phyloP scores from a whole-genome alignment of 352 stramenopile species.

The Phytophthora vignae region DNA sequence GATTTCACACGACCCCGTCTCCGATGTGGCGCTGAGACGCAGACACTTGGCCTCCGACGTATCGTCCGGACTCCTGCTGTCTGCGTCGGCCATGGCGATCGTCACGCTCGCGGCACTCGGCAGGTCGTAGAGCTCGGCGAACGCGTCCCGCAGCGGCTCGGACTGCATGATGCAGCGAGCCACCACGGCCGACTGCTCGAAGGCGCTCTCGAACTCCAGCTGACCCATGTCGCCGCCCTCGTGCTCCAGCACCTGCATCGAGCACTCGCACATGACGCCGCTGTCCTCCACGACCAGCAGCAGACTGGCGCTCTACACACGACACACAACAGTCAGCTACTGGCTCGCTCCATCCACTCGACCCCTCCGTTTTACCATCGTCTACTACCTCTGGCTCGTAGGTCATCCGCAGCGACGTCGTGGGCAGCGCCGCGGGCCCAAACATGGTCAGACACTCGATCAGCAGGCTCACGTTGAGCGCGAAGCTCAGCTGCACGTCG shows the following conservation, averaged over 20 bases:
- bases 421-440: conserved; percentile 61
- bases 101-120: conserved; percentile 82
- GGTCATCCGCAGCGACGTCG: conserved; percentile 79
- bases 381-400: conserved; percentile 65
- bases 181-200: conserved; percentile 78
- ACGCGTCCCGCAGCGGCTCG: conserved; percentile 80
- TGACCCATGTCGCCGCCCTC: conserved; percentile 76
- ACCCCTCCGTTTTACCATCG: neutral
- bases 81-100: conserved; percentile 67
- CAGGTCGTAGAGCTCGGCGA: conserved; percentile 85
- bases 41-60: conserved; percentile 48
- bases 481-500: conserved; percentile 70
- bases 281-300: conserved; percentile 83
- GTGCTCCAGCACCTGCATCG: conserved; percentile 82
- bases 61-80: conserved; percentile 21
- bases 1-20: conserved; percentile 85
- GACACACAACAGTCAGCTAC: conserved; percentile 1
- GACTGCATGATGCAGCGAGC: conserved; percentile 88
- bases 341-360: conserved; percentile 1
- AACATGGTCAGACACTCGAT: conserved; percentile 89
- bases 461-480: conserved; percentile 71
- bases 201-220: conserved; percentile 81
- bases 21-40: conserved; percentile 73
- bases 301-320: conserved; percentile 56
- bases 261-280: conserved; percentile 87